Base-by-base conservation (phyloP, 2,329 filamentous ascomycete species). In the Lecanicillium sp. region DNA sequence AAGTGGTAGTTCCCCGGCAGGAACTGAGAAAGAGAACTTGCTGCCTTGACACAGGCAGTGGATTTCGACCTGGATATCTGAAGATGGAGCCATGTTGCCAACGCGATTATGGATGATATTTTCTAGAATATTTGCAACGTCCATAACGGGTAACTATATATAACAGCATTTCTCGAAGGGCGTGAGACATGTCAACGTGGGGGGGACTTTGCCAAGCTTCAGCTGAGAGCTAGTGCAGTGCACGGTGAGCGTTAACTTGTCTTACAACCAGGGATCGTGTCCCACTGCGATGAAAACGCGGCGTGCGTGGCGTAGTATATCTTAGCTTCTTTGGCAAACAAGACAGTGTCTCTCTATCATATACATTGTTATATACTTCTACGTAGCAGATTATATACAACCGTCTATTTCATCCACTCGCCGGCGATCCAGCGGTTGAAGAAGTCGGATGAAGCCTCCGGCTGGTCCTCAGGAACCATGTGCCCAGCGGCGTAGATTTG, bases 41-140 rank as follows among this genome's bases (percentile, higher is more conserved):
- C 73, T 65, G 3, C 59, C 51, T 48, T 64, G 66, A 63, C 72
- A 76, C 23, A 75, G 65, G 49, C 73, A 77, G 32, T 66, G 63
- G 5, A 50, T 35, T 17, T 27, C 17, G n/a, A 43, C 23, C 10
- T 42, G 17, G 20, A 49, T 11, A 7, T 49, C 20, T 7, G 24
- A 37, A 15, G 38, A 27, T 1, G 19, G 5, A 20, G 39, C 12
- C 46, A 49, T 49, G 14, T 14, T 32, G 32, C 21, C 15, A n/a
- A 27, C 2, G n/a, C 29, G 12, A 6, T 3, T 19, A 6, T n/a
- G n/a, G n/a, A n/a, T n/a, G n/a, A n/a, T n/a, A n/a, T n/a, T n/a
- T n/a, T n/a, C n/a, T n/a, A n/a, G n/a, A n/a, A n/a, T n/a, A n/a
- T n/a, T n/a, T n/a, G n/a, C n/a, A n/a, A n/a, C n/a, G n/a, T n/a